Evolutionary conservation across 1,284 basidiomycete genomes (phyloP), one percentile per base, ranked within the genome.

Genomic region (Neonothopanus nambi): DNA sequence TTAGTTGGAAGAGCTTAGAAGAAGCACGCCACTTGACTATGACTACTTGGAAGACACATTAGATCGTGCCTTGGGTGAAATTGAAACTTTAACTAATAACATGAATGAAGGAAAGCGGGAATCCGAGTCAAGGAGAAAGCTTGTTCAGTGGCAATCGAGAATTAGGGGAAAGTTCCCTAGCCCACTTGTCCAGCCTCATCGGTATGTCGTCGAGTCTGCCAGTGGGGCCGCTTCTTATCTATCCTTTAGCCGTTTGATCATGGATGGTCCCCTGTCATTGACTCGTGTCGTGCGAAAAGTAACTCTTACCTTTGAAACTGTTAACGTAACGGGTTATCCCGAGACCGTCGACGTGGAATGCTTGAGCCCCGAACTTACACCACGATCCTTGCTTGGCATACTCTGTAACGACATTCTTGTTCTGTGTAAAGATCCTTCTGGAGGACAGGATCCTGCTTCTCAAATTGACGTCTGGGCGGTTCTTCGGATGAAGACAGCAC

Each of bases 81-180:
- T 98, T 61, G 82, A 93, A 3, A 83, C 82, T 7, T 73, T 98
- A 47, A 93, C 95, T 6, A 92, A 85, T 51, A 90, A 91, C 64
- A 96, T 98, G 92, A 98, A 98, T 69, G 95, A 98, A 73, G 92
- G 93, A 59, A 97, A 97, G 71, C 85, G 95, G 15, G 95, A 97
- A 63, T 82, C 92, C 3, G 95, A 98, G 71, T 93, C 91, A 4
- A 80, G 95, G 30, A 81, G 87, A 35, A 91, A 92, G 63, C 80
- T 98, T 26, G 90, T 95, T 20, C 85, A 89, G 63, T 93, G 97
- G 97, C 96, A 99, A 74, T 71, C 87, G 47, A 81, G 93, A 61
- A 97, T 99, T 63, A 81, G 88, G 39, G 93, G 93, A 23, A 89
- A 85, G 63, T 97, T 97, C 68, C 92, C 94, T 3, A 95, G 93